Evolutionary conservation across 106 monocot genomes (phyloP).

Genomic region (Amphibolis antarctica): DNA sequence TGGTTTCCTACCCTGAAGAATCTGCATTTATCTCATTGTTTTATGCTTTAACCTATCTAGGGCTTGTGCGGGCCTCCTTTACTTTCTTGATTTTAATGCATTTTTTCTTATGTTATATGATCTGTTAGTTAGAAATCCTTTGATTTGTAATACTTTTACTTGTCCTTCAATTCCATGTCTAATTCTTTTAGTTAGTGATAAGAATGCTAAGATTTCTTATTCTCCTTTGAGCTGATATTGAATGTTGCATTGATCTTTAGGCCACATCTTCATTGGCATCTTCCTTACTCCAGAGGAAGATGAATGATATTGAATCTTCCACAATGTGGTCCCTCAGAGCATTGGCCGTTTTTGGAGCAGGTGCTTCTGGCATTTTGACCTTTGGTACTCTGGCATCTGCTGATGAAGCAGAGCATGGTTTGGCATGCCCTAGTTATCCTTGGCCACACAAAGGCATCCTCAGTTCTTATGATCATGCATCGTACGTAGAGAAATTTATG

Average conservation of each 20-base stretch:
- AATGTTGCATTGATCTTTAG: slow-evolving; percentile 2
- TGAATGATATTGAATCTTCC: slow-evolving; percentile 34
- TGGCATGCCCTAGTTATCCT: slow-evolving; percentile 67
- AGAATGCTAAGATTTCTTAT: background rate
- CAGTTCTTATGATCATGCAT: slow-evolving; percentile 94
- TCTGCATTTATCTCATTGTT: no score
- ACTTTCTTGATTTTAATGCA: no score
- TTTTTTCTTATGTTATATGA: no score
- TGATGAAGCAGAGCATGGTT: slow-evolving; percentile 85
- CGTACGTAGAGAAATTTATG: slow-evolving; percentile 38
- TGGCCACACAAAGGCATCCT: slow-evolving; percentile 95
- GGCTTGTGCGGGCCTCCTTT: no score
- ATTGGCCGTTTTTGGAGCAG: slow-evolving; percentile 50
- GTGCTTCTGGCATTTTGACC: slow-evolving; percentile 46
- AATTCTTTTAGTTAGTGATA: background rate
- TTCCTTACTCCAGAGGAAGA: slow-evolving; percentile 28
- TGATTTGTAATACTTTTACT: no score
- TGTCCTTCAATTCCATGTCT: no score
- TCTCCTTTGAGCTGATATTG: background rate
- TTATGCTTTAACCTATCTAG: no score
- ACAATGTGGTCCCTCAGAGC: slow-evolving; percentile 40
- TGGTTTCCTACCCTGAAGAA: no score
- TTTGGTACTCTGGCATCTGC: slow-evolving; percentile 44
- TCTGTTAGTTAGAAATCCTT: no score
- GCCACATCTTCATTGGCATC: slow-evolving; percentile 29